Base-by-base conservation (phyloP, 1,284 basidiomycete species). In the Xerocomus minutiporus region DNA sequence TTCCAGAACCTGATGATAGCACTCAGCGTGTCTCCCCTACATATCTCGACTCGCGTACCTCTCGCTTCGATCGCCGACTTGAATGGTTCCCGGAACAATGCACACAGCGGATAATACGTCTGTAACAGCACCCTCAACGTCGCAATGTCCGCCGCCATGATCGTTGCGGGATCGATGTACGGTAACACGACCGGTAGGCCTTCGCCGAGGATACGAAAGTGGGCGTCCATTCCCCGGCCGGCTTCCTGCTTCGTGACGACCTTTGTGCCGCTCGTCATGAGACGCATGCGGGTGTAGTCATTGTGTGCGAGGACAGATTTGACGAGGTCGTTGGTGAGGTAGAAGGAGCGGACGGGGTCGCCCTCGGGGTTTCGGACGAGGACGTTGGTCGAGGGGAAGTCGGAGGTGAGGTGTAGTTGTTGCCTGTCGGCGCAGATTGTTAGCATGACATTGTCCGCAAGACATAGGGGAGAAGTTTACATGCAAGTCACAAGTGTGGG, bases 231-330 rank as follows among this genome's bases (percentile, higher is more conserved):
- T 7, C 75, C 77, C 42, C 79, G 74, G 1, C 73, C 75, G 9
- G 73, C 79, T 48, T 87, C 86, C 63, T 89, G 87, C 65, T 84
- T 85, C 11, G 79, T 77, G 65, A 88, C 81, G 12, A 87, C 82
- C 71, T 97, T 97, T 52, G 95, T 93, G 31, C 97, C 97, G 40
- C 91, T 89, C 32, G 90, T 87, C 63, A 96, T 87, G 53, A 99
- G 82, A 2, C 97, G 86, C 52, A 98, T 79, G 26, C 86, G 84
- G 38, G 83, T 81, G 66, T 88, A 95, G 69, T 94, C 87, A 66
- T 98, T 98, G 66, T 86, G 78, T 46, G 78, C 67, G 54, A 98
- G 80, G 57, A 99, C 78, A 15, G 79, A 74, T 70, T 88, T 91
- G 61, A 95, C 88, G 57, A 90, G 75, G 61, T 87, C 82, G 61